Base-by-base conservation (phyloP, 768 basidiomycete species). In the Leccinum rimulosum region DNA sequence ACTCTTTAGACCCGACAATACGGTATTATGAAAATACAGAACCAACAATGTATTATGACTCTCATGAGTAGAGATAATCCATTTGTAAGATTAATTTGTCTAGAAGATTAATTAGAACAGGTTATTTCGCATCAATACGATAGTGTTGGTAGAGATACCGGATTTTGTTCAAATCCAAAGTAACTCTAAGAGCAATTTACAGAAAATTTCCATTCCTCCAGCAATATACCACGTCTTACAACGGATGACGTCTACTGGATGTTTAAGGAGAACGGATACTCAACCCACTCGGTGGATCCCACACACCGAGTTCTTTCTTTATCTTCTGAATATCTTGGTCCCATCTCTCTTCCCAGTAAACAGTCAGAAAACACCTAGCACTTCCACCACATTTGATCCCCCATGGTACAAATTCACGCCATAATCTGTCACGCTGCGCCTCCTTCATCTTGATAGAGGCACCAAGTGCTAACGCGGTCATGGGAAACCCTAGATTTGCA, bases 271-370 rank as follows among this genome's bases (percentile, higher is more conserved):
- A 51, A 51, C 50, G 55, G 10, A 71, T 68, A 40, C 45, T 64
- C 45, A 70, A 54, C 25, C 70, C 72, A 27, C 43, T 40, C 10
- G 95, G 93, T 12, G 93, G 88, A 64, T 92, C 87, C 84, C 84
- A 87, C 15, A 96, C 82, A 9, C 95, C 91, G 22, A 97, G 77
- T 69, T 97, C 93, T 61, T 76, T 80, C 76, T 93, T 88, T 76
- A 99, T 80, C 52, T 93, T 91, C 1, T 84, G 85, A 1, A 96
- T 73, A 60, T 89, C 80, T 73, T 92, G 86, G 54, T 84, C 84
- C 96, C 95, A 98, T 55, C 95, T 77, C 73, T 93, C 82, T 74
- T 98, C 97, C 96, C 97, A 98, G 68, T 95, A 95, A 1, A 98
- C 88, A 1, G 89, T 89, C 54, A 98, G 89, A 60, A 98, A 73